Base-by-base conservation (phyloP, 805 yeast genomes). In the Lachancea sp. region DNA sequence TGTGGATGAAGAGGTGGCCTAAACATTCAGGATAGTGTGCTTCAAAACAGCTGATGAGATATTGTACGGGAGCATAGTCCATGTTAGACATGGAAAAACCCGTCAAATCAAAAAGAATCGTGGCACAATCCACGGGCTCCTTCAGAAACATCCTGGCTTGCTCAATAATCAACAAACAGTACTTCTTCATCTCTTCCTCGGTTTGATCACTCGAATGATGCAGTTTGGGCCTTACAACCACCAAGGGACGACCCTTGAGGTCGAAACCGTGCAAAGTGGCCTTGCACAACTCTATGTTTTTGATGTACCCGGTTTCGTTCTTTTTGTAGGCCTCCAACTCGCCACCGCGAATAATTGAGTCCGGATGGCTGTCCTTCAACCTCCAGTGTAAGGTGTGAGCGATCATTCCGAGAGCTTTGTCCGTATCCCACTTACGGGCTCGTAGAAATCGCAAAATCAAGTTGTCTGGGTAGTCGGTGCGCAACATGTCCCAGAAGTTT, bases 11-110 rank as follows among this genome's bases (percentile, higher is more conserved):
- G 43, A 93, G 69, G 45, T 77, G 78, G 15, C 96, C 96, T 49
- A 93, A 74, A 34, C 87, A 82, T 67, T 93, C 99, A 1, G 99
- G 99, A 63, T 91, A 93, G 62, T 91, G 96, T 0, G 95, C 95
- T 71, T 93, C 98, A 65, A 93, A 89, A 49, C 90, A 84, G 44
- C 80, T 77, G 49, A 90, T 82, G 67, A 93, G 77, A 66, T 86
- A 91, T 67, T 90, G 90, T 48, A 93, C 95, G 3, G 96, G 88
- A 2, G 78, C 73, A 60, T 88, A 88, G 68, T 93, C 99, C 85
- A 95, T 93, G 63, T 91, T 93, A 48, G 89, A 76, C 72, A 89
- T 77, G 7, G 95, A 77, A 60, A 93, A 93, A 3, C 83, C 95
- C 11, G 85, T 72, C 58, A 93, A 69, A 62, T 93, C 99, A 62